phyloP scores from a whole-genome alignment of 257 asterid genomes.

The Thymus mandschuricus region DNA sequence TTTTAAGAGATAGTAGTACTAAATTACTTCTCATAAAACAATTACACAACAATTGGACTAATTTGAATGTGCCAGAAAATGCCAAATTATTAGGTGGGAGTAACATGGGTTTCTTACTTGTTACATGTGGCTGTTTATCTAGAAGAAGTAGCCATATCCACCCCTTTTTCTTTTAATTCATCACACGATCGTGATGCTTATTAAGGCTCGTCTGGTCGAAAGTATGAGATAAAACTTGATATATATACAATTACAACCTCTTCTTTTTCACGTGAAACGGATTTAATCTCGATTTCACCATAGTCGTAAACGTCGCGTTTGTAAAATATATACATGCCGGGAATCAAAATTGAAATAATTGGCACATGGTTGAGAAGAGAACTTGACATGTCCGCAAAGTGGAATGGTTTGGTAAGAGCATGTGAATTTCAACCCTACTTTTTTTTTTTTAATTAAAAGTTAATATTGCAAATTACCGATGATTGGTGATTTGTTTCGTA shows the following conservation, averaged over 20 bases:
- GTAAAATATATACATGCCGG: no score
- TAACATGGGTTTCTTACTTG: conserved; percentile 38
- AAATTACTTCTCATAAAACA: no score
- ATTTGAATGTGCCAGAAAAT: conserved; percentile 22
- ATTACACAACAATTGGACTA: not conserved
- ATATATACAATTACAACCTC: no score
- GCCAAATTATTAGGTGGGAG: conserved; percentile 40
- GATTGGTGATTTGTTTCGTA: not conserved
- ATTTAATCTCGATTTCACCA: no score
- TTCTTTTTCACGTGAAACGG: no score
- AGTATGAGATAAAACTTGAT: no score
- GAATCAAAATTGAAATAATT: conserved; percentile 8
- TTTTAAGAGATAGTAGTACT: no score
- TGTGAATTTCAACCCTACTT: conserved; percentile 37
- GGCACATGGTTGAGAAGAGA: conserved; percentile 38
- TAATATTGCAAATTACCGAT: not conserved
- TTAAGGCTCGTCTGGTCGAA: not conserved
- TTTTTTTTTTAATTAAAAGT: not conserved
- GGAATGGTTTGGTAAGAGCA: conserved; percentile 45
- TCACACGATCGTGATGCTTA: not conserved
- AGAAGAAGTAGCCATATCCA: conserved; percentile 37
- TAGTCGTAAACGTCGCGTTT: no score
- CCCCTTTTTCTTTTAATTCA: not conserved
- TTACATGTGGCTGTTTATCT: conserved; percentile 33
- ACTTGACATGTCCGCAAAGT: conserved; percentile 48